Evolutionary conservation across 2,329 filamentous ascomycete genomes (phyloP), one percentile per base, ranked within the genome.

Genomic region (Aspergillus luchuensis): DNA sequence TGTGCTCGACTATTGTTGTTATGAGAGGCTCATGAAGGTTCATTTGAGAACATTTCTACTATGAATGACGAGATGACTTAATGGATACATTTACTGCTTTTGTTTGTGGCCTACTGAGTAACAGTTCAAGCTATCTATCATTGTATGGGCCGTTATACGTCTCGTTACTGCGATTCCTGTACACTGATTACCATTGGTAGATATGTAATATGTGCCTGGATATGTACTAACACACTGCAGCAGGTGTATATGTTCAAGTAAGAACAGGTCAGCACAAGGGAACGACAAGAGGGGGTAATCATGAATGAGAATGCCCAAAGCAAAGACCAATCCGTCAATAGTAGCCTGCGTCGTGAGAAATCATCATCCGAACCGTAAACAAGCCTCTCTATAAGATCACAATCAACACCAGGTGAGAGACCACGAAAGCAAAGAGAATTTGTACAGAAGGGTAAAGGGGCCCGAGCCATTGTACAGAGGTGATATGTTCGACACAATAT

Each of bases 311-410:
- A 19, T 33, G 47, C 43, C 43, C 39, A 25, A 59, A 58, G 33
- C 48, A 57, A 60, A 58, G 48, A 60, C 36, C 41, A 55, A 54
- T 50, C 53, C 55, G 56, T 60, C 58, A 49, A 36, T 36, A 36
- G 45, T 59, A 64, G 60, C 58, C 62, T 62, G 58, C 62, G 59
- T 67, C 64, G 45, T 59, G 55, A 62, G 38, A 59, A 48, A 58
- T 67, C 64, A 64, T 67, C 63, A 66, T 60, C 53, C 66, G 25
- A 64, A 58, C 50, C 63, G 47, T 65, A 25, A 59, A 48, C 30
- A 41, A 56, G 58, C 13, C 47, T 52, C 17, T 49, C 51, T 23
- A 30, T 23, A 13, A 58, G 47, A 30, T 36, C 33, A 39, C 21
- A 39, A 45, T 47, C 50, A 56, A 58, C 57, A 49, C 55, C 52